Percentiles rank a stretch among this genome's conserved stretches.
phyloP scores from a whole-genome alignment of 345 rosid genomes.

The Xanthoceras sorbifolium region DNA sequence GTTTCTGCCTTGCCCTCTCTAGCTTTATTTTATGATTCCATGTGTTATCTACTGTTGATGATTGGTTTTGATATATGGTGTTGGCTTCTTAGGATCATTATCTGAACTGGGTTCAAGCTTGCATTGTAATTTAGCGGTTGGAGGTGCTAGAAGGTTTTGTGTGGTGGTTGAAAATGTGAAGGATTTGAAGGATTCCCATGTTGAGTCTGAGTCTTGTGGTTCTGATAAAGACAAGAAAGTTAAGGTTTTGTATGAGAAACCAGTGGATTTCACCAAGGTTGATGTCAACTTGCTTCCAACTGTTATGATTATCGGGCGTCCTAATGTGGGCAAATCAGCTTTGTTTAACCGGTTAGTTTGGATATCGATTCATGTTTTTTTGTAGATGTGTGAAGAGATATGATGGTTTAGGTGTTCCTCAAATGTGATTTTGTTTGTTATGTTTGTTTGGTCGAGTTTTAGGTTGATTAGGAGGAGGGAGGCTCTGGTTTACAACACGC shows the following conservation, averaged over 20 bases:
- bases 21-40: background rate
- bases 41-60: background rate
- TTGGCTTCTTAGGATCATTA: conserved; percentile 15
- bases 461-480: conserved; percentile 92
- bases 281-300: conserved; percentile 69
- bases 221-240: conserved; percentile 24
- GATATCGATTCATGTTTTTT: background rate
- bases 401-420: background rate
- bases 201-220: conserved; percentile 27
- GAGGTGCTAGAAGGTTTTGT: conserved; percentile 39
- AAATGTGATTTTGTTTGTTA: background rate
- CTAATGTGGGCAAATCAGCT: conserved; percentile 96
- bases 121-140: conserved; percentile 16
- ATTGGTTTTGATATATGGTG: background rate
- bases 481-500: conserved; percentile 91
- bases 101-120: conserved; percentile 16
- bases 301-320: conserved; percentile 85
- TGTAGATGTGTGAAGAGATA: background rate
- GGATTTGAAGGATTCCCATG: conserved; percentile 17
- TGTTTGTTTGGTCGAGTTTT: conserved; percentile 8
- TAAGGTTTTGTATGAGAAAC: conserved; percentile 39
- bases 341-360: conserved; percentile 74
- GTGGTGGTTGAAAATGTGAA: conserved; percentile 22
- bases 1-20: background rate
- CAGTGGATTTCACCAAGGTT: conserved; percentile 71